Percentiles rank a stretch among this genome's conserved stretches.
Conservation (phyloP, 306 rosid species). For the Hippophae gyantsensis region DNA sequence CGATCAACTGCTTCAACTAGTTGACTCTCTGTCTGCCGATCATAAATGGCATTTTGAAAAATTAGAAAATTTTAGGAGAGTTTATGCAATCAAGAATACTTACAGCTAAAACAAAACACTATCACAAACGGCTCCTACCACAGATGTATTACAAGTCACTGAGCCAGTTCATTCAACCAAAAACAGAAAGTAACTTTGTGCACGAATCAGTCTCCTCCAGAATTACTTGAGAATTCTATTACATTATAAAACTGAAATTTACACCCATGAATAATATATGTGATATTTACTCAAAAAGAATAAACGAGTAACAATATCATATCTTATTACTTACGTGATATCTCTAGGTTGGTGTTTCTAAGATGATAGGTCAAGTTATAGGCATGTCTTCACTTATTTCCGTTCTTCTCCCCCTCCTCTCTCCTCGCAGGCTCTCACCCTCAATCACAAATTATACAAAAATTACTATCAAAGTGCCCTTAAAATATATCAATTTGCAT, state of each 20-base stretch:
- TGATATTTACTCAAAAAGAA: too few species aligned
- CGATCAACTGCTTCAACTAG: slow-evolving; percentile 79
- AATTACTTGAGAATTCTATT: neutral
- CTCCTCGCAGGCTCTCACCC: neutral
- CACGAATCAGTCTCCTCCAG: neutral
- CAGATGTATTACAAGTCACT: neutral
- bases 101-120: neutral
- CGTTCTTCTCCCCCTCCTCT: neutral
- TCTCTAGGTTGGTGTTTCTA: too few species aligned
- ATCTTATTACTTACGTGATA: too few species aligned
- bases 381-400: neutral
- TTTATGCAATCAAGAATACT: too few species aligned
- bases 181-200: neutral
- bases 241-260: neutral
- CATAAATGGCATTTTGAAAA: neutral
- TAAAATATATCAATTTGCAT: slow-evolving; percentile 1
- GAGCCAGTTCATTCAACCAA: neutral
- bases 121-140: neutral
- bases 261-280: neutral
- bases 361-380: neutral
- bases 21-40: slow-evolving; percentile 57
- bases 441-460: neutral
- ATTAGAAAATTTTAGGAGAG: too few species aligned
- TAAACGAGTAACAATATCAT: too few species aligned
- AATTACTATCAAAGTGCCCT: slow-evolving; percentile 15